A percentile compares a stretch with the other conserved stretches of the same genome.
Evolutionary conservation across 805 yeast species (phyloP).

Genomic region (Kluyveromyces wickerhamii): DNA sequence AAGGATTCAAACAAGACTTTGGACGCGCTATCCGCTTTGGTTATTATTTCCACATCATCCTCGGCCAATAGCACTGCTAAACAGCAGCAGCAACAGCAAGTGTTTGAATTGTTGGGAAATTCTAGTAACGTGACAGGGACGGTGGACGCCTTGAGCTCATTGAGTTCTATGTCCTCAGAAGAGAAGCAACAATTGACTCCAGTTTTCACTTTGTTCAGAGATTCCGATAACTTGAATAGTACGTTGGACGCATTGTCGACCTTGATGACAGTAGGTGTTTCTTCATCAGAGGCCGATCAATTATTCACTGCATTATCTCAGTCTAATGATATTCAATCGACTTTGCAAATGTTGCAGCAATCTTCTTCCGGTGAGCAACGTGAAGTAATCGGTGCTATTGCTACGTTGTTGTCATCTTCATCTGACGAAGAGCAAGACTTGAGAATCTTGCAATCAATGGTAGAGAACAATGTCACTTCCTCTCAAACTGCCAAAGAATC

Average conservation of each 20-base stretch:
- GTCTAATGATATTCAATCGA: conserved; percentile 10
- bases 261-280: conserved; percentile 18
- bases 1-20: conserved; percentile 16
- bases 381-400: conserved; percentile 16
- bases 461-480: conserved; percentile 17
- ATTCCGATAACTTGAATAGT: conserved; percentile 17
- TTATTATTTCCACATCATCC: conserved; percentile 8
- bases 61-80: not conserved
- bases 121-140: conserved; percentile 21
- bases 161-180: conserved; percentile 18
- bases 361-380: conserved; percentile 12
- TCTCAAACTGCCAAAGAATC: conserved; percentile 17
- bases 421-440: conserved; percentile 13
- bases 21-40: conserved; percentile 15
- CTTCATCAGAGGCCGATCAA: conserved; percentile 12
- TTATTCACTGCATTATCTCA: conserved; percentile 14
- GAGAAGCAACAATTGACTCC: conserved; percentile 21
- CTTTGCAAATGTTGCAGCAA: conserved; percentile 11
- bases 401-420: conserved; percentile 15
- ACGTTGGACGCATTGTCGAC: conserved; percentile 17
- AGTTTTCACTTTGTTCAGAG: conserved; percentile 18
- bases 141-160: conserved; percentile 17
- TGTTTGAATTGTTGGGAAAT: conserved; percentile 17
- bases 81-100: conserved; percentile 3
- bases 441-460: conserved; percentile 12